phyloP scores from a whole-genome alignment of 2,329 filamentous ascomycete genomes.

The Fusarium sp. region DNA sequence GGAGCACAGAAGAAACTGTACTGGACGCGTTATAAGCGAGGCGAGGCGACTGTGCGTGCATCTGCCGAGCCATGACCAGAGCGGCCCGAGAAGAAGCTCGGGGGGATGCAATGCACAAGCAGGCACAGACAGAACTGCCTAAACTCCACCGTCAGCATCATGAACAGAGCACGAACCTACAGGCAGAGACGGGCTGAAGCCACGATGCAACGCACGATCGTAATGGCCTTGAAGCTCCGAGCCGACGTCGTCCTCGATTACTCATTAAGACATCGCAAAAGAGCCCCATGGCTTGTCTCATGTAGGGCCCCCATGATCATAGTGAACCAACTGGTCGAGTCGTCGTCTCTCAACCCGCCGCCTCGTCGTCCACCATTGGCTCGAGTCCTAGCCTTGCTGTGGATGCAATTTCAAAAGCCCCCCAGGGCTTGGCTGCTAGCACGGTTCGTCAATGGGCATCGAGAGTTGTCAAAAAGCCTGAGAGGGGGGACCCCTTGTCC shows the following conservation, averaged over 20 bases:
- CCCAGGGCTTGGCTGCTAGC: slow-evolving; percentile 19
- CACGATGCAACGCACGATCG: slow-evolving; percentile 7
- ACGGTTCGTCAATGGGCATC: slow-evolving; percentile 20
- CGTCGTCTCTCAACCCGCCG: neutral
- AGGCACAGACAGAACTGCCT: neutral
- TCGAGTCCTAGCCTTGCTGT: slow-evolving; percentile 2
- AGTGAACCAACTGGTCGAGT: neutral
- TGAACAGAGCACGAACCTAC: slow-evolving; percentile 4
- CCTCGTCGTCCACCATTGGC: slow-evolving; percentile 19
- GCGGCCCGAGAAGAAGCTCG: neutral
- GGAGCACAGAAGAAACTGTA: neutral
- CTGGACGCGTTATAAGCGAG: slow-evolving; percentile 4
- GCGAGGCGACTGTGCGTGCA: neutral
- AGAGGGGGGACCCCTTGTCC: slow-evolving; percentile 10
- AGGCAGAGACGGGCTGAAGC: neutral
- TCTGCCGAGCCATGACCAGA: slow-evolving; percentile 4
- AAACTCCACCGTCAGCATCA: slow-evolving; percentile 3
- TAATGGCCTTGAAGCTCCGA: neutral
- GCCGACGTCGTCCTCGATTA: neutral
- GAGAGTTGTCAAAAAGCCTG: neutral
- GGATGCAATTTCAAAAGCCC: slow-evolving; percentile 25
- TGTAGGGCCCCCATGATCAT: neutral
- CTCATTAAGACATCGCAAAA: neutral
- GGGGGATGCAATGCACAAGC: neutral
- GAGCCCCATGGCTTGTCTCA: slow-evolving; percentile 10